Conservation (phyloP, 768 basidiomycete genomes). For the Mrakia hoshinonis region DNA sequence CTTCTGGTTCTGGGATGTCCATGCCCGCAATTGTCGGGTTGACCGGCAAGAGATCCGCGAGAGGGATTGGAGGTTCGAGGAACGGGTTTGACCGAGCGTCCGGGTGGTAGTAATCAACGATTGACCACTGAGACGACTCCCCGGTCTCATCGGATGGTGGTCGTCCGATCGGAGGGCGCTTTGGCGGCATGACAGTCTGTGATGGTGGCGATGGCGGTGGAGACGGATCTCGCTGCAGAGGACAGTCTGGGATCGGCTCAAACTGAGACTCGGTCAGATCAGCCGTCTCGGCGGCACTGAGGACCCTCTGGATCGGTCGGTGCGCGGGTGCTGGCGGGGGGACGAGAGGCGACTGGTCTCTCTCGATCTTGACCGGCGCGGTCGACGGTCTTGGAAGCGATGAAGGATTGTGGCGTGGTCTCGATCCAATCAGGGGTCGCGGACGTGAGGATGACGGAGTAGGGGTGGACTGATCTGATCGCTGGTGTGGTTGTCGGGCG, state of each 20-base stretch:
- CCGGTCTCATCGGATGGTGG: background rate
- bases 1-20: constrained; percentile 6
- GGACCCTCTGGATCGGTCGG: background rate
- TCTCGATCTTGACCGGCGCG: background rate
- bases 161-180: background rate
- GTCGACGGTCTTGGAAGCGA: background rate
- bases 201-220: background rate
- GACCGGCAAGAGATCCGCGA: background rate
- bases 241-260: background rate
- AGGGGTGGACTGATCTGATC: background rate
- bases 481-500: background rate
- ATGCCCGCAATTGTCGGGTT: constrained; percentile 4
- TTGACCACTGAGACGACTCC: background rate
- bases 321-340: background rate
- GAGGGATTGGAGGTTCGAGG: background rate
- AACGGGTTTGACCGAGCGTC: background rate
- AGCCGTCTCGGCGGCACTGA: background rate
- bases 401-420: constrained; percentile 4
- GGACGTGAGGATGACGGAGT: constrained; percentile 1
- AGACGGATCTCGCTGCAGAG: background rate
- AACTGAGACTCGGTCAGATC: constrained; percentile 11
- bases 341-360: background rate
- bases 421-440: background rate
- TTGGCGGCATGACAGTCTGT: background rate
- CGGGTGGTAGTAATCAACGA: background rate